Conservation (phyloP, 2,329 filamentous ascomycete species). For the Fusarium tjaetaba region DNA sequence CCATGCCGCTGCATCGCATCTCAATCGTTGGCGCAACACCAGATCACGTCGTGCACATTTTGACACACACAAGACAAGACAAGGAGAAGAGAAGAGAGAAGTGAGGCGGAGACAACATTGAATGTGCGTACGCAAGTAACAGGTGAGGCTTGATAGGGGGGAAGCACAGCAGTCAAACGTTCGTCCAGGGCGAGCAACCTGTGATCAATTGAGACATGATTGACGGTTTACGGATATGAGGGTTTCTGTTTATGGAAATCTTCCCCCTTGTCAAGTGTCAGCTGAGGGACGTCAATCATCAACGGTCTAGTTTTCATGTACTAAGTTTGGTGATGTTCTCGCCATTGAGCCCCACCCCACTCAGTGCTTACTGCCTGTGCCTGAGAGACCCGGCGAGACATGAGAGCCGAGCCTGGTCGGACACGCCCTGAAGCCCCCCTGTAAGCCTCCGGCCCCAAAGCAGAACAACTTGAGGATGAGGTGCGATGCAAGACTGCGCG, state of each 20-base stretch:
- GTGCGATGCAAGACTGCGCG: neutral
- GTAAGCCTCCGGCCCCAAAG: neutral
- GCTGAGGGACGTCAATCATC: slow-evolving; percentile 5
- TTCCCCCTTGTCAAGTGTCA: neutral
- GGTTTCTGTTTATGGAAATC: slow-evolving; percentile 2
- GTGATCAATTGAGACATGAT: slow-evolving; percentile 22
- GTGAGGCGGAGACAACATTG: slow-evolving; percentile 21
- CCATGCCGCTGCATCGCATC: slow-evolving; percentile 28
- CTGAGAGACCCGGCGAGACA: neutral
- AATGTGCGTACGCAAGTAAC: neutral
- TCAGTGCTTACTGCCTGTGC: neutral
- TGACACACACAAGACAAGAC: neutral
- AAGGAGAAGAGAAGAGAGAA: neutral
- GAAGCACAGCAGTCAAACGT: slow-evolving; percentile 1
- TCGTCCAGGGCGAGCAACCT: neutral
- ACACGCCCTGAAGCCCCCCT: neutral
- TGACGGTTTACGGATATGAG: slow-evolving; percentile 2
- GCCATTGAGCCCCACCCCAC: neutral
- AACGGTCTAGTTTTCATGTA: neutral
- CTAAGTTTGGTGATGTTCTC: neutral
- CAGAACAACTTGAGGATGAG: neutral
- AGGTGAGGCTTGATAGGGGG: slow-evolving; percentile 15
- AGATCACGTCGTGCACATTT: slow-evolving; percentile 19
- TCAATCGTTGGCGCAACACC: slow-evolving; percentile 27
- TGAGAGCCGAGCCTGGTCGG: slow-evolving; percentile 1